Base-by-base conservation (phyloP, 1,284 basidiomycete species). In the Melampsora americana region DNA sequence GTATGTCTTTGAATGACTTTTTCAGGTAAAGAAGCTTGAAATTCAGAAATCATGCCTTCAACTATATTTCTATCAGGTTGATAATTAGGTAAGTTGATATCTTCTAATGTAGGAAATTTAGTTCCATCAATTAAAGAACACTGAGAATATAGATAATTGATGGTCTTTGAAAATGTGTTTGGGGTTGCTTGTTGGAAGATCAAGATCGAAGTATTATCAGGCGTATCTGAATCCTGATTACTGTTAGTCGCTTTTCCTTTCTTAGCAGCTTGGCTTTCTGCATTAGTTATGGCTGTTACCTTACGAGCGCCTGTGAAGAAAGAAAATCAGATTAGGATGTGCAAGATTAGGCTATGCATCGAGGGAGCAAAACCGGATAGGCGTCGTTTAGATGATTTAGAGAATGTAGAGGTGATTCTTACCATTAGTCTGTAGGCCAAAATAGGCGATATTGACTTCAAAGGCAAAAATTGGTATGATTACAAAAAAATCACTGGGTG, bases 381-480 rank as follows among this genome's bases (percentile, higher is more conserved):
- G 20, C 32, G 18, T 16, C 7, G 56, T 23, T 59, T 5, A 30
- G 14, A 28, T 46, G 12, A n/a, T 23, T n/a, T 61, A 46, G 60
- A n/a, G n/a, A n/a, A n/a, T n/a, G n/a, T n/a, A n/a, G n/a, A n/a
- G 3, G 5, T 35, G 35, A 35, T 35, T 35, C 70, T 35, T 73
- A 73, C 69, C 69, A n/a, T 71, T 71, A 11, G 64, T 20, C 23
- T 64, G 69, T n/a, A 62, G 48, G 23, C 39, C 23, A 39, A 71
- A 71, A 62, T 46, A 71, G 16, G 69, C 69, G 30, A 71, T 35
- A 32, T 71, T 71, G 9, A 71, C 50, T 44, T 71, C 69, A 46
- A 71, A 71, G 28, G 50, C 26, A 53, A 71, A 71, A 23, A 71
- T 62, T 48, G 69, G 69, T n/a, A 71, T 64, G 28, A 71, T 71